A percentile compares a stretch with the other conserved stretches of the same genome.
Evolutionary conservation across 1,284 basidiomycete species (phyloP).

Genomic region (Irpex sp.): DNA sequence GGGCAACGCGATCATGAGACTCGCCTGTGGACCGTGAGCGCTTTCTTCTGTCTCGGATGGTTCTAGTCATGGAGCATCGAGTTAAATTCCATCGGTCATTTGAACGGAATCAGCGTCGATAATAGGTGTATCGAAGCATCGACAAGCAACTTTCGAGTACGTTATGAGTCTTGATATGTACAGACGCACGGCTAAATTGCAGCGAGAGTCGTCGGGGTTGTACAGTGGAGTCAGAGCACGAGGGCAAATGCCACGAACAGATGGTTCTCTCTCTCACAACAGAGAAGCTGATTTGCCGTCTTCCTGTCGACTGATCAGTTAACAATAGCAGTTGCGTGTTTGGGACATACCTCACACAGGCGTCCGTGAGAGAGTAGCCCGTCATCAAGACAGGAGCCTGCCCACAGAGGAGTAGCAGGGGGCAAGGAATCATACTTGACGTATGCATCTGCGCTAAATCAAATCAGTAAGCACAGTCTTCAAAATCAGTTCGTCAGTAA

Average conservation of each 20-base stretch:
- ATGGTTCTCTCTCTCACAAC: not conserved
- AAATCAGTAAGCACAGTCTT: not conserved
- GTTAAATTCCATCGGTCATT: not conserved
- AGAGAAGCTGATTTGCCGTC: constrained; percentile 1
- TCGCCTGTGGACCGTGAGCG: not conserved
- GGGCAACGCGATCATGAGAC: constrained; percentile 5
- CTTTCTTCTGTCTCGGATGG: not conserved
- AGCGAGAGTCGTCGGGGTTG: not conserved
- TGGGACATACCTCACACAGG: constrained; percentile 1
- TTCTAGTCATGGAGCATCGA: not conserved
- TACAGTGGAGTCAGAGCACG: not conserved
- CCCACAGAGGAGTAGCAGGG: constrained; percentile 1
- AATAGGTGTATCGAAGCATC: not conserved
- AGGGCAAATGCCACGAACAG: not conserved
- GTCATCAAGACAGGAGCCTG: not conserved
- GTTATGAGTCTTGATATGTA: constrained; percentile 1
- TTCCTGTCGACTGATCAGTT: constrained; percentile 3
- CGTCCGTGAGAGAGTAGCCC: not conserved
- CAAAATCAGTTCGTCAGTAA: not conserved
- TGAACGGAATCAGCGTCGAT: not conserved
- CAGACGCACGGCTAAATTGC: not conserved
- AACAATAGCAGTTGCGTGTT: constrained; percentile 8
- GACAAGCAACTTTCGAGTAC: not conserved
- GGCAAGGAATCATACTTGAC: not conserved
- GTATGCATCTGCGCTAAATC: not conserved